A percentile compares a stretch with the other conserved stretches of the same genome.
phyloP scores from a whole-genome alignment of 73 alveolate genomes.

The Paramecium pentaurelia region DNA sequence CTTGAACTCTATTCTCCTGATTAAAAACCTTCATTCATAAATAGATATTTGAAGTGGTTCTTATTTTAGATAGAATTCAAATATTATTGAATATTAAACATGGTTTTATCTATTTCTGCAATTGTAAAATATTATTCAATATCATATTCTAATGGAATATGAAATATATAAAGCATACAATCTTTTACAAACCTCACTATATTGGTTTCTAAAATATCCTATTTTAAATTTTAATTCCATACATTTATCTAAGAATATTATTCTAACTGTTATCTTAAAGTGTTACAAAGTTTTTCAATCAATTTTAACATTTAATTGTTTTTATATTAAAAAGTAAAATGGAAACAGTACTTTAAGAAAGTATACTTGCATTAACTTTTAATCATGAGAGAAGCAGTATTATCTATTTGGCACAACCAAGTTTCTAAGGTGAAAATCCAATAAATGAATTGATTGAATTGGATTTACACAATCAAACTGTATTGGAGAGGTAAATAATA shows the following conservation, averaged over 20 bases:
- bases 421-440: constrained; percentile 7
- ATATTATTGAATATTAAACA: not conserved
- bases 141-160: not conserved
- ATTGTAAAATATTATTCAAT: not conserved
- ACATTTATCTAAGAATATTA: not conserved
- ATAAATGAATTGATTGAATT: constrained; percentile 11
- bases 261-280: not conserved
- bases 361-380: constrained; percentile 6
- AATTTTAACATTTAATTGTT: not conserved
- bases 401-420: not conserved
- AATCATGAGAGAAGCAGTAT: not conserved
- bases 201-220: not conserved
- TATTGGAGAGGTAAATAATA: constrained; percentile 10
- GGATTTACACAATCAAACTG: constrained; percentile 22
- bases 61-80: not conserved
- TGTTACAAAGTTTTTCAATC: not conserved
- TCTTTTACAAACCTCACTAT: not conserved
- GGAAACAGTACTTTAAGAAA: constrained; percentile 24
- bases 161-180: not conserved
- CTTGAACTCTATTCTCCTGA: constrained; percentile 29
- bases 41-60: not conserved
- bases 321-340: not conserved
- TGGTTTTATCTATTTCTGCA: not conserved
- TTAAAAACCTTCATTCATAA: not conserved
- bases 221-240: not conserved